Evolutionary conservation across 2,329 filamentous ascomycete species (phyloP).

Genomic region (Neofusicoccum sp.): DNA sequence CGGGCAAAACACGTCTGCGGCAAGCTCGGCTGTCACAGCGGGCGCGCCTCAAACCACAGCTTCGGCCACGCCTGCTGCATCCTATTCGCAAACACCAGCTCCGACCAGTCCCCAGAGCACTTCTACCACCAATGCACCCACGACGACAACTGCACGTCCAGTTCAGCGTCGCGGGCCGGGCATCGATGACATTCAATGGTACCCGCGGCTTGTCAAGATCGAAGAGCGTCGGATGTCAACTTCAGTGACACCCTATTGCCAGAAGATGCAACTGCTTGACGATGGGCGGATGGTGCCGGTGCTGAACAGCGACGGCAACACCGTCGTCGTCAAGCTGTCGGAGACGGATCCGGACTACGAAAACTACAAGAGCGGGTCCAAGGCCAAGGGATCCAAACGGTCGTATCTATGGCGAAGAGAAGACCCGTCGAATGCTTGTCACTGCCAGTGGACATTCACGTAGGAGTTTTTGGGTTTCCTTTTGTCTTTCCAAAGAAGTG

Average conservation of each 20-base stretch:
- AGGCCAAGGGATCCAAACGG: not conserved
- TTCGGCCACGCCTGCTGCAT: constrained; percentile 20
- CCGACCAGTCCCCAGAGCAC: constrained; percentile 9
- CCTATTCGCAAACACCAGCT: not conserved
- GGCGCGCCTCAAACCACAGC: constrained; percentile 23
- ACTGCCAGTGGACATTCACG: constrained; percentile 18
- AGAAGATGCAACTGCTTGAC: constrained; percentile 61
- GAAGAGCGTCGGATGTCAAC: constrained; percentile 58
- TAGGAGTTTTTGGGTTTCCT: not conserved
- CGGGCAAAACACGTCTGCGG: constrained; percentile 49
- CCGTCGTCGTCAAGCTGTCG: constrained; percentile 1
- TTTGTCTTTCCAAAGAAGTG: not conserved
- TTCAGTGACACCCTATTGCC: constrained; percentile 57
- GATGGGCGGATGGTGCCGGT: constrained; percentile 43
- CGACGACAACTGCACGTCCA: not conserved
- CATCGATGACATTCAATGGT: constrained; percentile 27
- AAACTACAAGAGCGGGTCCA: not conserved
- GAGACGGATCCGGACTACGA: constrained; percentile 9
- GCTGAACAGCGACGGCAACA: not conserved
- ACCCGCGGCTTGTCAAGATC: constrained; percentile 63
- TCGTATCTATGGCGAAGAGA: constrained; percentile 4
- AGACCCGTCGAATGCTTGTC: constrained; percentile 9
- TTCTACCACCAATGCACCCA: constrained; percentile 22
- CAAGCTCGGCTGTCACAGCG: constrained; percentile 25
- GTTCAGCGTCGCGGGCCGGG: constrained; percentile 9